A percentile compares a stretch with the other conserved stretches of the same genome.
These are phyloP conservation scores for Eutrema salsugineum DNA, from an alignment of 441 rosid species.

Conservation along the genomic window DNA sequence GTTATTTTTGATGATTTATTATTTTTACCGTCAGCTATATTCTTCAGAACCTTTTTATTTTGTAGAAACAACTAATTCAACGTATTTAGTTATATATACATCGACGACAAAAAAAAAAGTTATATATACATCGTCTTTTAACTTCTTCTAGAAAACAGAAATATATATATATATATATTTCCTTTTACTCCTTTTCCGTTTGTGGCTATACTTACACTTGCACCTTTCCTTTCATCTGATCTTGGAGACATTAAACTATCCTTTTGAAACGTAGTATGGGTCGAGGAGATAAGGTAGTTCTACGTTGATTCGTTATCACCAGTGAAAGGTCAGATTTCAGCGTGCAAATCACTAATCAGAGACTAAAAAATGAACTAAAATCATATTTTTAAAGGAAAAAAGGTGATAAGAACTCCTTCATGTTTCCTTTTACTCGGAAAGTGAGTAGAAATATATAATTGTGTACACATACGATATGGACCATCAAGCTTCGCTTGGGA, in stretches of 20 bases:
- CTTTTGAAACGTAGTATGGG: conserved; percentile 21
- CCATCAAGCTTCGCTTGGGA: conserved; percentile 13
- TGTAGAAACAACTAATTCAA: not conserved
- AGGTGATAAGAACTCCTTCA: not conserved
- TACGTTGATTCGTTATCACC: conserved; percentile 4
- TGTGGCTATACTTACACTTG: conserved; percentile 26
- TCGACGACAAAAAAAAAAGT: no score
- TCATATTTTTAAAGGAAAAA: not conserved
- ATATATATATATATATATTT: not conserved
- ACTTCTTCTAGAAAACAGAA: conserved; percentile 4
- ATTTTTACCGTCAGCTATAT: not conserved
- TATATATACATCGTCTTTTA: no score
- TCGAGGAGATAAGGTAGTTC: conserved; percentile 17
- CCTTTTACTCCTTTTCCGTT: not conserved
- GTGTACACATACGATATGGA: not conserved
- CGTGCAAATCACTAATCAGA: not conserved
- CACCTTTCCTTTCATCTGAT: conserved; percentile 5
- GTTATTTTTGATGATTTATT: not conserved
- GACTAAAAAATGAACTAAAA: not conserved
- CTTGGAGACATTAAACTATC: conserved; percentile 1
- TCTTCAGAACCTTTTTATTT: not conserved
- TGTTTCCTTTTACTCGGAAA: not conserved
- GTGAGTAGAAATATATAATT: not conserved
- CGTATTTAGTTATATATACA: not conserved
- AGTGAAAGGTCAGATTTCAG: conserved; percentile 6